These are phyloP conservation scores for Coccomyxa sp. DNA, from an alignment of 139 green algal species.

Conservation along the genomic window DNA sequence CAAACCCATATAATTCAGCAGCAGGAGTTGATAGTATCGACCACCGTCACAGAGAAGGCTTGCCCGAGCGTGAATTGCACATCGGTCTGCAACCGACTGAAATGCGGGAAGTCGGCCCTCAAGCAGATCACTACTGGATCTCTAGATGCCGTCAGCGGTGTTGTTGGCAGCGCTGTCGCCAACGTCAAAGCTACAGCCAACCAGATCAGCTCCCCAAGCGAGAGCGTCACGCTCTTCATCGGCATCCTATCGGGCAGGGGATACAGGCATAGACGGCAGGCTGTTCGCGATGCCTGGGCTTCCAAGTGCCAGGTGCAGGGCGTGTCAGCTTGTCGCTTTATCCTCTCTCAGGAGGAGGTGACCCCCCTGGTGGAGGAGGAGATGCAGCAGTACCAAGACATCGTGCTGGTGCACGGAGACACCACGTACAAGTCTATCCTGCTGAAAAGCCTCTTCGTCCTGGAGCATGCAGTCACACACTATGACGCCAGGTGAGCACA, in stretches of 20 bases:
- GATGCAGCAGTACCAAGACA: conserved; percentile 32
- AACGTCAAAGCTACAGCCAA: neutral
- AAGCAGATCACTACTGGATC: no score
- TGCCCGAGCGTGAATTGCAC: neutral
- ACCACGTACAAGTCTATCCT: conserved; percentile 55
- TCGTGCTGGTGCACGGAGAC: conserved; percentile 38
- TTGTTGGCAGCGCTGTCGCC: neutral
- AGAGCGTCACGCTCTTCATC: conserved; percentile 31
- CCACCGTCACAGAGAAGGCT: neutral
- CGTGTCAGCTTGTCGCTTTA: conserved; percentile 27
- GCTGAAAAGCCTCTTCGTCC: conserved; percentile 44
- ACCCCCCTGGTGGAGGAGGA: conserved; percentile 35
- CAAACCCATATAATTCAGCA: neutral
- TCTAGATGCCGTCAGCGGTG: no score
- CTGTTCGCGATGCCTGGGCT: conserved; percentile 43
- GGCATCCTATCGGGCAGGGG: conserved; percentile 42
- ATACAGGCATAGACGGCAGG: conserved; percentile 21
- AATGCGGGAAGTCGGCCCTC: no score
- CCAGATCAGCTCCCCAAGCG: neutral
- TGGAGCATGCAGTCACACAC: conserved; percentile 40
- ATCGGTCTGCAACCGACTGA: neutral
- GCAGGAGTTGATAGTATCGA: neutral
- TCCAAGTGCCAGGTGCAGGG: conserved; percentile 24
- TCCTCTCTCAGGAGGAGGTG: conserved; percentile 42
- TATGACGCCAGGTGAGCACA: conserved; percentile 41